Evolutionary conservation across 2,329 filamentous ascomycete species (phyloP), one percentile per base, ranked within the genome.

Genomic region (Apiospora aurea): DNA sequence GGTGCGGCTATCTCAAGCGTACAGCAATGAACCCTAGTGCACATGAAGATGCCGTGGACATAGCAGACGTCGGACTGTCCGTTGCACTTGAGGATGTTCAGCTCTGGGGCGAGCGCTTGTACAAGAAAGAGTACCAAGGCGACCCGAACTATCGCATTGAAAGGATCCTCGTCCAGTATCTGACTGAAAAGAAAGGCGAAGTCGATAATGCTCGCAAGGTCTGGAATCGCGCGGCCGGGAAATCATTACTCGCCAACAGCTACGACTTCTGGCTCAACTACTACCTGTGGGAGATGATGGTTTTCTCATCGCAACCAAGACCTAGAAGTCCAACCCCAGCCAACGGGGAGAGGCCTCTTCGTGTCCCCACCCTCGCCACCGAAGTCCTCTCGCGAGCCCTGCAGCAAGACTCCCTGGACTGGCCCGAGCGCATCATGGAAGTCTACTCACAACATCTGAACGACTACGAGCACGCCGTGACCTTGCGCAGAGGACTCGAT

Each of bases 221-320:
- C 67, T 98, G 94, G 91, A 90, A 93, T 75, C 89, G 89, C 24
- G 86, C 98, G 43, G 88, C 87, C 4, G 80, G 89, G 29, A 84
- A 89, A n/a, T 86, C 88, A 24, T 90, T 90, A 4, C 84, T 94
- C 71, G 91, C 91, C 43, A 90, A 94, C 76, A 95, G 91, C 76
- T 95, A 95, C 79, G 94, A 97, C 77, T 98, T 98, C 80, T 99
- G 96, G 96, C 87, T 95, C 71, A 91, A 92, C 61, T 98, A 94
- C 82, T 98, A 98, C 82, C 87, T 92, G 70, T 98, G 95, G 93
- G 96, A 98, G 82, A 92, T 98, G 87, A 87, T 93, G 72, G 78
- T 89, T 5, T 90, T 88, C 74, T 82, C 69, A 21, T 70, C 69
- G 51, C 69, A 70, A 43, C 44, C 69, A 13, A 29, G 57, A 38